Conservation (phyloP, 176 grass and related monocot genomes). For the Raddia guianensis region DNA sequence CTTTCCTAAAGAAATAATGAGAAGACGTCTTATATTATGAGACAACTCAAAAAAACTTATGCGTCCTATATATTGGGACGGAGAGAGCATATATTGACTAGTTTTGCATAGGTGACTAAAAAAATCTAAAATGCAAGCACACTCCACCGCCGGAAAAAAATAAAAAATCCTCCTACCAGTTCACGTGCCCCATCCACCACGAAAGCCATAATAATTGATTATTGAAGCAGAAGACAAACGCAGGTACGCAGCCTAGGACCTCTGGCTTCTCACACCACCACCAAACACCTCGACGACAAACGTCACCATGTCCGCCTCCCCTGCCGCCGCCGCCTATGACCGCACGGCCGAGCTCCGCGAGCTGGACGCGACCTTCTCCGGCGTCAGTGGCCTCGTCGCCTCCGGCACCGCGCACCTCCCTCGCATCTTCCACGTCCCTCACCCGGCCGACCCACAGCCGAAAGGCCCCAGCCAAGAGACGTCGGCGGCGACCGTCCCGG, state of each 20-base stretch:
- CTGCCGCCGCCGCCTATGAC: conserved; percentile 25
- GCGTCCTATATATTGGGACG: too few species aligned
- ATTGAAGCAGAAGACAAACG: neutral
- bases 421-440: conserved; percentile 43
- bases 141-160: too few species aligned
- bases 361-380: conserved; percentile 61
- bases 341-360: conserved; percentile 51
- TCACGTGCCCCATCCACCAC: too few species aligned
- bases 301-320: conserved; percentile 25
- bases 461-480: neutral
- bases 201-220: too few species aligned
- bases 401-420: conserved; percentile 41
- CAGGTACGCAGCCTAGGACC: neutral
- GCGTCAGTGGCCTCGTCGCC: conserved; percentile 61
- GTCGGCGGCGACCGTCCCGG: neutral
- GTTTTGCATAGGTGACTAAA: too few species aligned
- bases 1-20: too few species aligned
- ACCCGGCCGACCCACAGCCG: neutral
- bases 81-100: too few species aligned
- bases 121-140: too few species aligned
- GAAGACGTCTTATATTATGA: too few species aligned
- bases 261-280: neutral
- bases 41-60: too few species aligned
- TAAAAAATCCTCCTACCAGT: too few species aligned
- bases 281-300: neutral